Evolutionary conservation across 2,329 filamentous ascomycete species (phyloP), one percentile per base, ranked within the genome.

Genomic region (Rhynchosporium secalis): DNA sequence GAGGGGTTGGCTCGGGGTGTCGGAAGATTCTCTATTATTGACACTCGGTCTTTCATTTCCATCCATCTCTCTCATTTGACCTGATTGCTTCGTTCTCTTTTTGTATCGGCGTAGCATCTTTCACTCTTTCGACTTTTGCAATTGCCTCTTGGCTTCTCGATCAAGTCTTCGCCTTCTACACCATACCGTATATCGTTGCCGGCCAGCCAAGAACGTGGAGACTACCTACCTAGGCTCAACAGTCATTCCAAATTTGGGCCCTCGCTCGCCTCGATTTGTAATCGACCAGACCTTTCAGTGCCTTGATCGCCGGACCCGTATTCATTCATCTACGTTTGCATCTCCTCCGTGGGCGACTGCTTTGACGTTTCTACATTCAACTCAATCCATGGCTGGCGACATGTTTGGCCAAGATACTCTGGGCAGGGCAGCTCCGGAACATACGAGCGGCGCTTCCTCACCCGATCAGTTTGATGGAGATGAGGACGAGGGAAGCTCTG

Each of bases 401-500:
- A 62, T 65, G 41, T 64, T 64, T 57, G 61, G 57, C 36, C 66
- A 68, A 45, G 56, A 57, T n/a, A 20, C 61, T n/a, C 54, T 62
- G 41, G 52, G 64, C 29, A 65, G 65, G 51, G 58, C 68, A 56
- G 65, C 57, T 20, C 56, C 60, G 26, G 60, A 63, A 10, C 62
- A 61, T 10, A 63, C 66, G 15, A 69, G 65, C 49, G 60, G 60
- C 15, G 63, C 63, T 5, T 71, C 70, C 2, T 72, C 71, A 4
- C 71, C 70, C 7, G 70, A 72, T 28, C 63, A 62, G 3, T 70
- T 71, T 56, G 70, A 70, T 4, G 60, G 66, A 40, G 70, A 70
- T 9, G 71, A 72, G 10, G 70, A 71, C n/a, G 47, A 3, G 33
- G 33, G 61, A 31, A 47, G 56, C n/a, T 56, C 62, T 41, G 51